phyloP scores from a whole-genome alignment of 768 basidiomycete genomes.

The Nevesoporus exiguus region DNA sequence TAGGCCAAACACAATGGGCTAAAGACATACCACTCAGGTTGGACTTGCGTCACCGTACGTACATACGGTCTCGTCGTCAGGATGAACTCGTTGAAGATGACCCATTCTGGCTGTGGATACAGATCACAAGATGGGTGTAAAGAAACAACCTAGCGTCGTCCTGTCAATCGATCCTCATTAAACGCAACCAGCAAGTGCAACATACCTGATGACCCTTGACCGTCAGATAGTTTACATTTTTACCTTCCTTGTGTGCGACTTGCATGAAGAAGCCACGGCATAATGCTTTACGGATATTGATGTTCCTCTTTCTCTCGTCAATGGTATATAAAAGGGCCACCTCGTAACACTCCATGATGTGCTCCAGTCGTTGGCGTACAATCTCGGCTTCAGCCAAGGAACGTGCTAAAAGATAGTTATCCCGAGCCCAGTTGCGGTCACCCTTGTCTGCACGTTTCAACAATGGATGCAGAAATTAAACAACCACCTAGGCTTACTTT shows the following conservation, averaged over 20 bases:
- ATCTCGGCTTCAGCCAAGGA: slow-evolving; percentile 90
- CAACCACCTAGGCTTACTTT: slow-evolving; percentile 48
- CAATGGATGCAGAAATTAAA: background rate
- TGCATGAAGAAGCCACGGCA: too few species aligned
- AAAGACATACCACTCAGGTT: slow-evolving; percentile 74
- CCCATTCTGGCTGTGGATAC: slow-evolving; percentile 87
- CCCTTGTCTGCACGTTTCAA: slow-evolving; percentile 47
- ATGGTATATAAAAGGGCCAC: slow-evolving; percentile 65
- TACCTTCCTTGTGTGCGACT: slow-evolving; percentile 90
- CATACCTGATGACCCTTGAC: slow-evolving; percentile 91
- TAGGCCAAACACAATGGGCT: background rate
- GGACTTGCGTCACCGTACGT: slow-evolving; percentile 86
- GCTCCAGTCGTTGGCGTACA: slow-evolving; percentile 82
- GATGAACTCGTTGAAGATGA: slow-evolving; percentile 91
- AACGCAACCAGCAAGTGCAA: background rate
- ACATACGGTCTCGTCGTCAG: slow-evolving; percentile 87
- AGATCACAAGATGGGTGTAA: slow-evolving; percentile 83
- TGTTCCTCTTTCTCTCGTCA: slow-evolving; percentile 69
- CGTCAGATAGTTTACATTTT: slow-evolving; percentile 82
- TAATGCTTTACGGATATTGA: slow-evolving; percentile 81
- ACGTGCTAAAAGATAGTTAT: slow-evolving; percentile 78
- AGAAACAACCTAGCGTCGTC: slow-evolving; percentile 12
- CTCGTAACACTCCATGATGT: slow-evolving; percentile 89
- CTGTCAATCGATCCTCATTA: background rate
- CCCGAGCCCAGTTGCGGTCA: slow-evolving; percentile 89